Conservation (phyloP, 345 rosid genomes). For the Hibiscus mutabilis region DNA sequence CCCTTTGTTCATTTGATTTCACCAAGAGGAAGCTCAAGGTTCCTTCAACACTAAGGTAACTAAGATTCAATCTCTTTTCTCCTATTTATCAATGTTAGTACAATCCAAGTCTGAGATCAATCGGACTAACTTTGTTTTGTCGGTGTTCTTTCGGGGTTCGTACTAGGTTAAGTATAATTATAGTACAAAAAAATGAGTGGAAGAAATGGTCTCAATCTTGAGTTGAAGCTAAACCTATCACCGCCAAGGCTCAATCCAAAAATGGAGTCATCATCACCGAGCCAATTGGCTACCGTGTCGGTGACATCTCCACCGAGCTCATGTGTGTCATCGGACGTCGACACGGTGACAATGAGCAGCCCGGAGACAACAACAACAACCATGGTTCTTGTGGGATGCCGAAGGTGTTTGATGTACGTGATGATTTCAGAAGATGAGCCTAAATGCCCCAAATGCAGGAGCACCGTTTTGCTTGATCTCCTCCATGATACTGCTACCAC, state of each 20-base stretch:
- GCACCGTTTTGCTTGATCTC: not conserved
- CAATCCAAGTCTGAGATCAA: not conserved
- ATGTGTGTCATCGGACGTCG: not conserved
- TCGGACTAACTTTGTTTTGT: not conserved
- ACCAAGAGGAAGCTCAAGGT: not conserved
- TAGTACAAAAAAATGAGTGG: not conserved
- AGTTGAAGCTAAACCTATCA: not conserved
- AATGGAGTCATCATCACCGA: not conserved
- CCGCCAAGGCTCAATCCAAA: not conserved
- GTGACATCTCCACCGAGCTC: not conserved
- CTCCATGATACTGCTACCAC: not conserved
- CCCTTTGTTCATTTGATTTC: constrained; percentile 4
- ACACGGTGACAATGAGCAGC: not conserved
- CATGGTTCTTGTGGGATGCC: not conserved
- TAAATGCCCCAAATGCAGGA: not conserved
- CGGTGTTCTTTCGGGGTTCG: not conserved
- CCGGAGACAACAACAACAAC: not conserved
- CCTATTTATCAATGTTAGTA: too few relatives aligned
- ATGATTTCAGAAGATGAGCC: not conserved
- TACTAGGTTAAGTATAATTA: not conserved
- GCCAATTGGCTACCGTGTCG: not conserved
- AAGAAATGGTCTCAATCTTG: not conserved
- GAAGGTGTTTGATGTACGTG: not conserved
- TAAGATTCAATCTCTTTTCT: not conserved
- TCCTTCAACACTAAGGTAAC: constrained; percentile 18